Conservation (phyloP, 202 grass and related monocot genomes). For the Hordeum pubiflorum region DNA sequence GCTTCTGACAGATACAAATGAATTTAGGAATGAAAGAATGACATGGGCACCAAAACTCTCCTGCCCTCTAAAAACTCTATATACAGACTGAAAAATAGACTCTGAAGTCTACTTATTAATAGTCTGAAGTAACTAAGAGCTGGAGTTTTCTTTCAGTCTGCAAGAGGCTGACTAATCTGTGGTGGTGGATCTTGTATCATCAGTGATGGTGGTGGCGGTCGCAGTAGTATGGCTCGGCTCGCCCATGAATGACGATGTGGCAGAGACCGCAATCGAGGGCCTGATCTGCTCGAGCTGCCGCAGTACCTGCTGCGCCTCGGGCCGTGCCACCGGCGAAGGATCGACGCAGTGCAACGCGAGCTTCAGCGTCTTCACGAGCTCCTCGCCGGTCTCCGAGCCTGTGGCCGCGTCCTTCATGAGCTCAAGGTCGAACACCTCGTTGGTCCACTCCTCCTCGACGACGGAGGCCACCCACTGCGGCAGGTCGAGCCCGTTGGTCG, state of each 20-base stretch:
- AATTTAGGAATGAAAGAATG: slow-evolving; percentile 44
- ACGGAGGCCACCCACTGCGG: slow-evolving; percentile 93
- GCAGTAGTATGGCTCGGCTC: slow-evolving; percentile 46
- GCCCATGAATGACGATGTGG: slow-evolving; percentile 37
- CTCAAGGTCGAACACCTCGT: slow-evolving; percentile 96
- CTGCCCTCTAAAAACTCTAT: slow-evolving; percentile 41
- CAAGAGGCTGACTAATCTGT: slow-evolving; percentile 49
- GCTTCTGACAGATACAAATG: slow-evolving; percentile 42
- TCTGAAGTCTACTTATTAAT: slow-evolving; percentile 41
- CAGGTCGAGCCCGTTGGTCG: slow-evolving; percentile 76
- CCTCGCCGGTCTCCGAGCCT: slow-evolving; percentile 50
- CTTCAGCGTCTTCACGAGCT: slow-evolving; percentile 79
- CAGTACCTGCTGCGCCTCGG: slow-evolving; percentile 64
- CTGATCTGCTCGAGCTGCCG: slow-evolving; percentile 92
- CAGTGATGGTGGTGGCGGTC: slow-evolving; percentile 34
- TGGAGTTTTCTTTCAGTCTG: slow-evolving; percentile 29
- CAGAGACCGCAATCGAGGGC: slow-evolving; percentile 39
- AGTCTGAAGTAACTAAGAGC: slow-evolving; percentile 21
- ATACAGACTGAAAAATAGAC: slow-evolving; percentile 51
- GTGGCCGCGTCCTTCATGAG: slow-evolving; percentile 72
- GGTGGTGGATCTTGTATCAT: slow-evolving; percentile 33
- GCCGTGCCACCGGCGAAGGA: slow-evolving; percentile 57
- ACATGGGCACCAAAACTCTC: slow-evolving; percentile 42
- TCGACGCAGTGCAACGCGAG: slow-evolving; percentile 84
- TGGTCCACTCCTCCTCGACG: slow-evolving; percentile 93